Evolutionary conservation across 2,329 filamentous ascomycete species (phyloP).

Genomic region (Microcera coccophila): DNA sequence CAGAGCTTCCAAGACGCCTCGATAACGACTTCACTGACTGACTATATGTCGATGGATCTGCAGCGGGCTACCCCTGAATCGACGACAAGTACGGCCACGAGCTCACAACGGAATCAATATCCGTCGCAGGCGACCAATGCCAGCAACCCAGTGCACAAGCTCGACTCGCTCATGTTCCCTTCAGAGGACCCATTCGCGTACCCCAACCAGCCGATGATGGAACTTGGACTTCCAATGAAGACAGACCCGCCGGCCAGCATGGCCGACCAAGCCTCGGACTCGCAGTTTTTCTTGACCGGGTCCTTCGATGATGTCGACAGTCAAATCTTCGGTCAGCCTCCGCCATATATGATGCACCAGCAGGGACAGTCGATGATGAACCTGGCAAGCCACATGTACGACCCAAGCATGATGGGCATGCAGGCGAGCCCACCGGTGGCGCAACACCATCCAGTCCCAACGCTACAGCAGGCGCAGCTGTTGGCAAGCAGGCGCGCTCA

Average conservation of each 20-base stretch:
- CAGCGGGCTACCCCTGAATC: conserved; percentile 42
- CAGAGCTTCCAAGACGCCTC: conserved; percentile 33
- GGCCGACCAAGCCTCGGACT: conserved; percentile 32
- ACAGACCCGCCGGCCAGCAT: conserved; percentile 33
- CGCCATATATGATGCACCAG: conserved; percentile 61
- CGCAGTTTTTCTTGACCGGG: conserved; percentile 50
- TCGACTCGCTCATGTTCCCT: conserved; percentile 77
- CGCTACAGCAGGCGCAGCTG: conserved; percentile 5
- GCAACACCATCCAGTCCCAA: conserved; percentile 20
- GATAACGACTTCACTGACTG: conserved; percentile 40
- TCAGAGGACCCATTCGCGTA: conserved; percentile 76
- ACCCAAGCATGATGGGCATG: conserved; percentile 40
- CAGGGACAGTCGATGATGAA: conserved; percentile 41
- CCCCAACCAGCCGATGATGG: conserved; percentile 70
- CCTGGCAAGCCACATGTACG: conserved; percentile 43
- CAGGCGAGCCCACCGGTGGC: conserved; percentile 24
- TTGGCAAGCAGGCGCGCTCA: conserved; percentile 22
- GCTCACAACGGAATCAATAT: conserved; percentile 35
- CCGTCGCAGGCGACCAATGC: conserved; percentile 30
- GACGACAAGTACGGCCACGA: conserved; percentile 39
- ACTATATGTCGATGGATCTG: conserved; percentile 45
- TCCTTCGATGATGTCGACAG: conserved; percentile 66
- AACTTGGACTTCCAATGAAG: conserved; percentile 43
- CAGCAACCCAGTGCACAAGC: conserved; percentile 57
- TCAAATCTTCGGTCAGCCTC: conserved; percentile 66